phyloP scores from a whole-genome alignment of 148 eudicot genomes.

The Rhododendron griersonianum region DNA sequence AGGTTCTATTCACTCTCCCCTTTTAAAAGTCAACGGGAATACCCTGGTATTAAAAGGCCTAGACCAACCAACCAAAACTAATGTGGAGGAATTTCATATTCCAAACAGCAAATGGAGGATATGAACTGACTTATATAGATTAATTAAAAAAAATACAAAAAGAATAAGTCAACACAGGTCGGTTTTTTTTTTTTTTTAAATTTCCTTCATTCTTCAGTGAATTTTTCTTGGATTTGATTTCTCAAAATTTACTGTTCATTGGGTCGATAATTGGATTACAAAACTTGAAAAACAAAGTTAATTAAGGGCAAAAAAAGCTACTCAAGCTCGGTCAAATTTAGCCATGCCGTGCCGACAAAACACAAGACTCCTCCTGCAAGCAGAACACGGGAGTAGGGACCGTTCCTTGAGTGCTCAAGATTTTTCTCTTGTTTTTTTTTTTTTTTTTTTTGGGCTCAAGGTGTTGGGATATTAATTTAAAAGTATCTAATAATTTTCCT shows the following conservation, averaged over 20 bases:
- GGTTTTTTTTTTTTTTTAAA: too few relatives aligned
- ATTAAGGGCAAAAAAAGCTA: background rate
- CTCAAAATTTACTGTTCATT: background rate
- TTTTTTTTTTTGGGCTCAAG: too few relatives aligned
- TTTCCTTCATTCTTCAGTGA: too few relatives aligned
- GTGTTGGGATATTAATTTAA: too few relatives aligned
- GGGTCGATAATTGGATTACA: too few relatives aligned
- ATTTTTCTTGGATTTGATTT: too few relatives aligned
- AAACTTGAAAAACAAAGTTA: background rate
- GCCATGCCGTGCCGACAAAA: background rate
- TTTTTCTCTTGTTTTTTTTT: too few relatives aligned
- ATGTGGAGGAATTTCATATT: background rate
- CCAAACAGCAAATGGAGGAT: background rate
- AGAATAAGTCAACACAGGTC: too few relatives aligned
- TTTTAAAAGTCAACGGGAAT: background rate
- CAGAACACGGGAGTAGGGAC: background rate
- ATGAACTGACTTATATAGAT: too few relatives aligned
- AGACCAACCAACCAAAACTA: background rate
- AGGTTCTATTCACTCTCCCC: background rate
- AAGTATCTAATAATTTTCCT: too few relatives aligned
- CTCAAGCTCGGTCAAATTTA: background rate
- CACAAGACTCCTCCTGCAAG: background rate
- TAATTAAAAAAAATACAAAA: too few relatives aligned
- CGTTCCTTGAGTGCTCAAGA: background rate
- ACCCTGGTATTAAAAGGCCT: background rate